These are phyloP conservation scores for Fusarium sarcochroum DNA, from an alignment of 2,329 filamentous ascomycete species.

Conservation along the genomic window DNA sequence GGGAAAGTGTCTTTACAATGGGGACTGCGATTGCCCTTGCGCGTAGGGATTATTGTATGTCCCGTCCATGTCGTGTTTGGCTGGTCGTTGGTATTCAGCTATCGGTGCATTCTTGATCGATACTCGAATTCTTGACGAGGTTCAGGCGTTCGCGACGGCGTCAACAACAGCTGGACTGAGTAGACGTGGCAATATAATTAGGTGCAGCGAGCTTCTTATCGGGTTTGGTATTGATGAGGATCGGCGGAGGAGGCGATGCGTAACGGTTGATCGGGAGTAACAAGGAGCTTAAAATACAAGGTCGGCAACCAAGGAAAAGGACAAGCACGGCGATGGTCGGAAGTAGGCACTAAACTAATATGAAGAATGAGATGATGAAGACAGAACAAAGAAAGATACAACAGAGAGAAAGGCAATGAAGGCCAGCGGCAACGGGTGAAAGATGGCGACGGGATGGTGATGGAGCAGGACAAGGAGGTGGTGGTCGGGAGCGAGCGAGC, in stretches of 20 bases:
- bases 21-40: constrained; percentile 47
- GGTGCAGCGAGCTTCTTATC: constrained; percentile 32
- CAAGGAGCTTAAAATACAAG: constrained; percentile 36
- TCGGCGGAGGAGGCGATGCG: constrained; percentile 24
- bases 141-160: constrained; percentile 15
- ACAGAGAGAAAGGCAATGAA: constrained; percentile 12
- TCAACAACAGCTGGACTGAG: constrained; percentile 16
- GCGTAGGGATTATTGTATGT: constrained; percentile 49
- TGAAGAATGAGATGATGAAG: constrained; percentile 26
- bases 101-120: constrained; percentile 45
- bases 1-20: constrained; percentile 44
- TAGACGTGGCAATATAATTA: constrained; percentile 22
- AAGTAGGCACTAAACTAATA: constrained; percentile 19
- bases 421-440: constrained; percentile 18
- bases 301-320: constrained; percentile 6
- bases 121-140: constrained; percentile 7
- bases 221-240: constrained; percentile 32
- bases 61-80: constrained; percentile 49
- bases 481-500: constrained; percentile 37
- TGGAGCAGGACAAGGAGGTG: constrained; percentile 35
- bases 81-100: constrained; percentile 30
- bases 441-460: constrained; percentile 35
- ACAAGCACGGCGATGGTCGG: constrained; percentile 14
- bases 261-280: constrained; percentile 26
- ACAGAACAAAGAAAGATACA: constrained; percentile 23